Percentiles rank a stretch among this genome's conserved stretches.
Evolutionary conservation across 768 basidiomycete species (phyloP).

Genomic region (Candolleomyces aberdarensis): DNA sequence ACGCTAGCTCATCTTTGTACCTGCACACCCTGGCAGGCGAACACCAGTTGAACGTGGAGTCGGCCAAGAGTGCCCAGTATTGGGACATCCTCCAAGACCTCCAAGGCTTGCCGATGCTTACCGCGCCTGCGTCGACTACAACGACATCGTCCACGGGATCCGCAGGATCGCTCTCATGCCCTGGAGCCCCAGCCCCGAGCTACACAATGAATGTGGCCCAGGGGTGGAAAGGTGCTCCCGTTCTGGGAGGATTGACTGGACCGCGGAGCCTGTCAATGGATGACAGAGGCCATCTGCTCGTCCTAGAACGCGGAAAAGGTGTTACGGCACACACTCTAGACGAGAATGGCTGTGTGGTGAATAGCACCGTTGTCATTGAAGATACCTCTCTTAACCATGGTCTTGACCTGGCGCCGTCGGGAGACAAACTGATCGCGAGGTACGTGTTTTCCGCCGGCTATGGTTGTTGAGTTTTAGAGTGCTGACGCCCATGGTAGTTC

Average conservation of each 20-base stretch:
- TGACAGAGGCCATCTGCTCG: slow-evolving; percentile 1
- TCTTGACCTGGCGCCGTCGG: slow-evolving; percentile 2
- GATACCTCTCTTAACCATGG: slow-evolving; percentile 7
- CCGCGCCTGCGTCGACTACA: neutral
- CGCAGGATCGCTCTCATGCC: slow-evolving; percentile 1
- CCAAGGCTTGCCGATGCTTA: neutral
- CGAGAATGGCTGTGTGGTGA: slow-evolving; percentile 5
- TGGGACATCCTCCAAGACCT: neutral
- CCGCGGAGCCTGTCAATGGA: slow-evolving; percentile 6
- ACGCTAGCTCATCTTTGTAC: neutral
- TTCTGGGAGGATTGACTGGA: neutral
- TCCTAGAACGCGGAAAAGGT: slow-evolving; percentile 3
- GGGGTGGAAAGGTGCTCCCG: slow-evolving; percentile 5
- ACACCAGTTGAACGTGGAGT: neutral
- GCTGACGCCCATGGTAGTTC: neutral
- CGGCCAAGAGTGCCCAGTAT: slow-evolving; percentile 1
- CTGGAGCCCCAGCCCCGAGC: slow-evolving; percentile 1
- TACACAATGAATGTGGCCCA: neutral
- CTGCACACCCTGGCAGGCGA: slow-evolving; percentile 5
- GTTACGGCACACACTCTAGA: slow-evolving; percentile 7
- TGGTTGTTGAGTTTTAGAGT: neutral
- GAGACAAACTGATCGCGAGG: slow-evolving; percentile 6
- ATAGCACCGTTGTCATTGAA: slow-evolving; percentile 1
- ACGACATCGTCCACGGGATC: neutral
- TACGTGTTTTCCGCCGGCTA: neutral